Conservation (phyloP, 768 basidiomycete species). For the Leccinum longicurvipes region DNA sequence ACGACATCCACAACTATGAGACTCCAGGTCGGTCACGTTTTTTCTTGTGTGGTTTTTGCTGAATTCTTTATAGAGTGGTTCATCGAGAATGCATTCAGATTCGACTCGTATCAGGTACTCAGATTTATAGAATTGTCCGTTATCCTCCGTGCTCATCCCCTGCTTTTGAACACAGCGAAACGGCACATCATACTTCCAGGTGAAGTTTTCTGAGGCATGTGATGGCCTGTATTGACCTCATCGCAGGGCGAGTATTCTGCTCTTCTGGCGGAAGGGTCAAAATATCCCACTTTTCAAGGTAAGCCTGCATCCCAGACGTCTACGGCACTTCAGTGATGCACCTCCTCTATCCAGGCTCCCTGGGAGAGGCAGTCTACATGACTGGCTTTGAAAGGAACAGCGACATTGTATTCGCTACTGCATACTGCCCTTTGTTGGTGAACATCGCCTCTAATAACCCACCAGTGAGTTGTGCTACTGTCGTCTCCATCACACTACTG, state of each 20-base stretch:
- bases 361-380: conserved; percentile 64
- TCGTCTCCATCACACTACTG: neutral
- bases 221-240: neutral
- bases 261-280: conserved; percentile 47
- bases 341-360: conserved; percentile 34
- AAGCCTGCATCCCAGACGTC: conserved; percentile 4
- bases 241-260: conserved; percentile 51
- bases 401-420: conserved; percentile 57
- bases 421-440: conserved; percentile 55
- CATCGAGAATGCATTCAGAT: conserved; percentile 44
- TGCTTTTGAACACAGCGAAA: conserved; percentile 38
- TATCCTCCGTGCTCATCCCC: neutral
- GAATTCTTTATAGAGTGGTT: conserved; percentile 33
- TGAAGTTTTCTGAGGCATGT: neutral
- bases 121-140: neutral
- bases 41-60: neutral
- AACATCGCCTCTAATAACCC: conserved; percentile 41
- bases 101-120: conserved; percentile 44
- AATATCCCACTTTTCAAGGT: conserved; percentile 54
- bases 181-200: conserved; percentile 53
- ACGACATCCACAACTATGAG: conserved; percentile 56
- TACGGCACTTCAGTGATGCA: neutral
- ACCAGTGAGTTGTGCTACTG: conserved; percentile 42
- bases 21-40: conserved; percentile 31
- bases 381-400: conserved; percentile 58